Conservation (phyloP, 306 rosid species). For the Rosa persica region DNA sequence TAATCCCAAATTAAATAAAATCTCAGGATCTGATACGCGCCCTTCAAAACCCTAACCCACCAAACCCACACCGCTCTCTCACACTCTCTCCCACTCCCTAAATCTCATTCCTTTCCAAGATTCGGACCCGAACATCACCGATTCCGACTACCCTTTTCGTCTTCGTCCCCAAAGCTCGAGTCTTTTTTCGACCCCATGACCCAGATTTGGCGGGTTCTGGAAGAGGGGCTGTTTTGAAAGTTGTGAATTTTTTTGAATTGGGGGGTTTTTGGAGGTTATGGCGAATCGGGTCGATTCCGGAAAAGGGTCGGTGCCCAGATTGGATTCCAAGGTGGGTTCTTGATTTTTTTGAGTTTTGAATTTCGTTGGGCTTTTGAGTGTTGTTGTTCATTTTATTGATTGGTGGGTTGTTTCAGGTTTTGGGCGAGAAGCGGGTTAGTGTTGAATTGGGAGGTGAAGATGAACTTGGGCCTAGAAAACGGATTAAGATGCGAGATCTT, state of each 20-base stretch:
- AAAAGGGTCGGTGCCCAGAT: conserved; percentile 19
- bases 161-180: not conserved
- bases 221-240: not conserved
- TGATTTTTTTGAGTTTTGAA: conserved; percentile 7
- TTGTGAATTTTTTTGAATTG: conserved; percentile 10
- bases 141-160: not conserved
- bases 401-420: conserved; percentile 31
- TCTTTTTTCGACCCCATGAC: not conserved
- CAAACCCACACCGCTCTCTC: not conserved
- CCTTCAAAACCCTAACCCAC: conserved; percentile 13
- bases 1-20: not conserved
- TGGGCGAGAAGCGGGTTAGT: conserved; percentile 53
- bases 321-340: conserved; percentile 51
- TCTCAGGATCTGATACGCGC: conserved; percentile 10
- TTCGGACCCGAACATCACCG: not conserved
- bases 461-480: conserved; percentile 42
- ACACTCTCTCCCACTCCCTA: not conserved
- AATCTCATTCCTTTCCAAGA: not conserved
- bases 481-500: conserved; percentile 72
- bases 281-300: conserved; percentile 36
- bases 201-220: conserved; percentile 4
- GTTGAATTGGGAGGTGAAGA: conserved; percentile 34
- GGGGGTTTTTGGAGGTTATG: conserved; percentile 29
- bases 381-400: not conserved
- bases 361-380: not conserved